Conservation (phyloP, 352 stramenopile genomes). For the Phytophthora citricola region DNA sequence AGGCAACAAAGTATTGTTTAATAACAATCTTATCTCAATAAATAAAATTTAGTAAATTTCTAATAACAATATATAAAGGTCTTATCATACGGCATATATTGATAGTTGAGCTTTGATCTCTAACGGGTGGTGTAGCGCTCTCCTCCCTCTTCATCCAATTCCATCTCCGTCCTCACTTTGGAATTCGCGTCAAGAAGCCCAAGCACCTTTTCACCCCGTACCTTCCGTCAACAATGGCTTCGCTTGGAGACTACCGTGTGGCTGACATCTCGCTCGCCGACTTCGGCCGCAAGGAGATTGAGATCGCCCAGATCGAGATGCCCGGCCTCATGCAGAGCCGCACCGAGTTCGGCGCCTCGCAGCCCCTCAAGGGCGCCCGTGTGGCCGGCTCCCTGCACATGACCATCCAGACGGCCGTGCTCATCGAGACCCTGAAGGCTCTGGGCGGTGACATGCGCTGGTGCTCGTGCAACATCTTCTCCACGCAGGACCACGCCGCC, state of each 20-base stretch:
- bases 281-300: slow-evolving; percentile 99
- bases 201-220: slow-evolving; percentile 4
- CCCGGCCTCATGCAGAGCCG: slow-evolving; percentile 98
- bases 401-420: slow-evolving; percentile 99
- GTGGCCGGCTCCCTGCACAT: slow-evolving; percentile 99
- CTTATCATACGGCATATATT: neutral
- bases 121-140: slow-evolving; percentile 37
- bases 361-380: slow-evolving; percentile 91
- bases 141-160: slow-evolving; percentile 1
- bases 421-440: slow-evolving; percentile 98
- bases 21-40: too few relatives aligned
- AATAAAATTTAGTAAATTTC: too few relatives aligned
- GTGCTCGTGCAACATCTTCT: slow-evolving; percentile 99
- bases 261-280: slow-evolving; percentile 98
- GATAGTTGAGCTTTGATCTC: slow-evolving; percentile 9
- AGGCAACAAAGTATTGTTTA: neutral
- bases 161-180: slow-evolving; percentile 25
- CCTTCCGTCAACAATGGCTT: slow-evolving; percentile 49
- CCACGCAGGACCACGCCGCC: slow-evolving; percentile 98
- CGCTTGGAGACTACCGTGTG: slow-evolving; percentile 85
- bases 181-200: slow-evolving; percentile 24
- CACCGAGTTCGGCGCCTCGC: slow-evolving; percentile 88
- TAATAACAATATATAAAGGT: neutral
- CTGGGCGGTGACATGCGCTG: slow-evolving; percentile 97
- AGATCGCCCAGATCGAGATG: slow-evolving; percentile 99